These are phyloP conservation scores for Cyamopsis tetragonoloba DNA, from an alignment of 306 rosid species.

Conservation along the genomic window DNA sequence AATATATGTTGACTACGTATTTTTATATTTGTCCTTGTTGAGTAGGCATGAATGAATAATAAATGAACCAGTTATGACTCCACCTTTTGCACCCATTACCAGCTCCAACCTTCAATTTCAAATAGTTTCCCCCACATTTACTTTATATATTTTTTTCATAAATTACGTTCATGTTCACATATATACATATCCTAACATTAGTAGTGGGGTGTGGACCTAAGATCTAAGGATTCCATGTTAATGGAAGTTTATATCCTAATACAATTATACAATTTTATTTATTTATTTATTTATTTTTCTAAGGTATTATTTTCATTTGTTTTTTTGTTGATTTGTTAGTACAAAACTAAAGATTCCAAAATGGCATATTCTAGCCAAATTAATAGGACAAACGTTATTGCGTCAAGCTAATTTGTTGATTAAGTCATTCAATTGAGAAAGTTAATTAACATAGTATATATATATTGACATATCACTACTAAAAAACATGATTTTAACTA, in stretches of 20 bases:
- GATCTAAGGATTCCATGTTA: slow-evolving; percentile 2
- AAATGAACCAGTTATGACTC: neutral
- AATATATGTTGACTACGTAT: too few species aligned
- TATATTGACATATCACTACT: too few species aligned
- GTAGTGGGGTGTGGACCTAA: slow-evolving; percentile 17
- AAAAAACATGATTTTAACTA: too few species aligned
- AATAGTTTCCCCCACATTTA: too few species aligned
- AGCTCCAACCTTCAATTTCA: neutral
- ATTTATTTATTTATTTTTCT: too few species aligned
- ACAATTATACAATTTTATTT: too few species aligned
- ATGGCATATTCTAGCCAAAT: slow-evolving; percentile 10
- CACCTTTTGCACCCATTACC: slow-evolving; percentile 18
- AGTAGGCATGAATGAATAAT: too few species aligned
- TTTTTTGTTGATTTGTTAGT: neutral
- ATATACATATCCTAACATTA: neutral
- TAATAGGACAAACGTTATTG: slow-evolving; percentile 2
- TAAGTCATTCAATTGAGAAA: slow-evolving; percentile 18
- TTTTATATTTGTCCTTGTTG: neutral
- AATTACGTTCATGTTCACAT: neutral
- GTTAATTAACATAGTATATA: neutral
- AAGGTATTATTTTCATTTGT: neutral
- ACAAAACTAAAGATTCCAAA: neutral
- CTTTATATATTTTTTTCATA: neutral
- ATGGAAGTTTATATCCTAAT: slow-evolving; percentile 14
- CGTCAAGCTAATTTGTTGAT: slow-evolving; percentile 28